Evolutionary conservation across 352 stramenopile genomes (phyloP), one percentile per base, ranked within the genome.

Genomic region (Phytophthora podocarpi): DNA sequence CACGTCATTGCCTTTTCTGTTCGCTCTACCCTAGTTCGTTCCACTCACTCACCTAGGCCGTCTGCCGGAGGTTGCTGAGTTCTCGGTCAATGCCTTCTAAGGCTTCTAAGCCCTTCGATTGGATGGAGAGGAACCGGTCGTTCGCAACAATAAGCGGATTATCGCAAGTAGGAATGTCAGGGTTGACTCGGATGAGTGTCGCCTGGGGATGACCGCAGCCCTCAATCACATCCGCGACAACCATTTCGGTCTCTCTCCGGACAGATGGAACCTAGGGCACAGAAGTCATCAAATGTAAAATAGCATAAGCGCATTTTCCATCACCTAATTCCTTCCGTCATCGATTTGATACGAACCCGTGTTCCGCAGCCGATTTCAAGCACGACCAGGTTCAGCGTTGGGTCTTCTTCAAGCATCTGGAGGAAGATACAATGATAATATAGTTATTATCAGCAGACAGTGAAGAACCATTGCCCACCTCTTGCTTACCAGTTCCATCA

Each of bases 301-400:
- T 27, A 40, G 34, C 0, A 51, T 63, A 23, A 63, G 42, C 18
- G n/a, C 5, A 27, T 18, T 32, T 21, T 45, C 13, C 28, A 41
- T 10, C 13, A 36, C 23, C 7, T 23, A n/a, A 8, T 36, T 24
- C 6, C 15, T 36, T 49, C 13, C 1, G n/a, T 23, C n/a, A n/a
- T n/a, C n/a, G n/a, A 10, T n/a, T 27, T 36, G 13, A 20, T 27
- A 59, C 72, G 40, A 73, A 92, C 83, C 51, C 80, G 70, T 20
- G 73, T 87, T 49, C 87, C 87, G 43, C 87, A 95, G 32, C 87
- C 87, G 21, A 95, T 95, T 50, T 95, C 87, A 16, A 95, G 70
- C 18, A 95, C 81, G 6, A 93, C 84, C 3, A 95, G 64, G 11
- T 75, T 79, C 18, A 89, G 50, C 2, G 60, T 66, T 13, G 81